Evolutionary conservation across 1,284 basidiomycete genomes (phyloP), one percentile per base, ranked within the genome.

Genomic region (Ganoderma resinaceum): DNA sequence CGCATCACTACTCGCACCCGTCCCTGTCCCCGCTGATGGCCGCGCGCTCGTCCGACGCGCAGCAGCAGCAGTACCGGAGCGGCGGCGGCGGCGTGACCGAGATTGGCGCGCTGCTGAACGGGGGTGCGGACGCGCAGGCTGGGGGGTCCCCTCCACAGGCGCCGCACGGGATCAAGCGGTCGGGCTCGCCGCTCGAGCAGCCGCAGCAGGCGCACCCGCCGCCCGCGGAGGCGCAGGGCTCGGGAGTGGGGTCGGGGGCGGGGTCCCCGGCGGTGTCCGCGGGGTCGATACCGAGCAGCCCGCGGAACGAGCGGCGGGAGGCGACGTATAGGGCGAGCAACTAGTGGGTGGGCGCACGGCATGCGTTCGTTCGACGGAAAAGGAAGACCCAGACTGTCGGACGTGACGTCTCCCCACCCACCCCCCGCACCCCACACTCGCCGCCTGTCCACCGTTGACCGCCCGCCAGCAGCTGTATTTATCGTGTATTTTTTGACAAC

Each of bases 1-100:
- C 84, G 42, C 83, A 85, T 74, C 81, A 83, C 70, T 85, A 85
- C 70, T 79, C 78, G 63, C 84, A 86, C 76, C 84, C 85, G 67
- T 84, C 83, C 59, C 84, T 85, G 72, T 83, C 84, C 60, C 85
- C 85, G 23, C 77, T 85, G 11, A 76, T 80, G 71, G 70, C 67
- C 69, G 61, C 76, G 72, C 67, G 68, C 69, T 72, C 73, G 46
- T 66, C 70, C 42, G 66, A 71, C 57, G 65, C 70, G 61, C 69
- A 70, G 46, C 46, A 49, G 61, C 71, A 66, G 64, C 68, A 68
- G 55, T 69, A 72, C 66, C 70, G 68, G 62, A 63, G 57, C 58
- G 66, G 57, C 58, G 66, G 60, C 33, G 69, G 73, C 65, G 68
- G 70, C 31, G 67, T 74, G 31, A 72, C 76, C 55, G 77, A 76